Conservation (phyloP, 169 alveolate species). For the Babesia gibsoni region DNA sequence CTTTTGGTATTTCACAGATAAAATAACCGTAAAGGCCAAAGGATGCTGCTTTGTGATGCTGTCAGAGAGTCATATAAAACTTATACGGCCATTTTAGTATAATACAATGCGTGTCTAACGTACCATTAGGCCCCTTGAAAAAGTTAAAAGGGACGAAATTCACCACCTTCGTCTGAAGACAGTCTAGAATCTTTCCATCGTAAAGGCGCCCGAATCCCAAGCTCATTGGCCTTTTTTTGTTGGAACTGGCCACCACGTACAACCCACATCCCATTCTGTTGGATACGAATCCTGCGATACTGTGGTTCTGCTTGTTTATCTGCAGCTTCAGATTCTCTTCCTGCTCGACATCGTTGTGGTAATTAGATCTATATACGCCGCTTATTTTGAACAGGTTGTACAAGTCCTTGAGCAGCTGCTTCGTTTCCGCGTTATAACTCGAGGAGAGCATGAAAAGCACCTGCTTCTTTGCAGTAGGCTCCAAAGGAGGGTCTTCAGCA, state of each 20-base stretch:
- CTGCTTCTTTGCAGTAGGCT: constrained; percentile 50
- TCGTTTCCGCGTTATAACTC: constrained; percentile 24
- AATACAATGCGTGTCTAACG: not conserved
- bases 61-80: not conserved
- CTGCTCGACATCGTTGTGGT: constrained; percentile 11
- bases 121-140: constrained; percentile 37
- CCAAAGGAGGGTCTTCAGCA: constrained; percentile 12
- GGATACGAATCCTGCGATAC: constrained; percentile 33
- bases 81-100: no score
- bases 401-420: constrained; percentile 44
- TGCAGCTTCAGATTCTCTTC: constrained; percentile 15
- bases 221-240: constrained; percentile 55
- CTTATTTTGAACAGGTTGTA: constrained; percentile 32
- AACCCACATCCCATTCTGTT: constrained; percentile 49
- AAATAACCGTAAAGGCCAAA: not conserved
- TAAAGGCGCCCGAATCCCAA: constrained; percentile 53
- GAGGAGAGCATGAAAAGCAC: constrained; percentile 53
- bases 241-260: constrained; percentile 55
- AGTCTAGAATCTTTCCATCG: constrained; percentile 46
- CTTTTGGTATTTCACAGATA: not conserved
- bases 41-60: not conserved
- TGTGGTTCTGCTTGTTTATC: constrained; percentile 33
- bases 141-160: constrained; percentile 38
- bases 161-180: constrained; percentile 24
- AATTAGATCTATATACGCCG: constrained; percentile 27